Base-by-base conservation (phyloP, 257 asterid genomes). In the Primulina eburnea region DNA sequence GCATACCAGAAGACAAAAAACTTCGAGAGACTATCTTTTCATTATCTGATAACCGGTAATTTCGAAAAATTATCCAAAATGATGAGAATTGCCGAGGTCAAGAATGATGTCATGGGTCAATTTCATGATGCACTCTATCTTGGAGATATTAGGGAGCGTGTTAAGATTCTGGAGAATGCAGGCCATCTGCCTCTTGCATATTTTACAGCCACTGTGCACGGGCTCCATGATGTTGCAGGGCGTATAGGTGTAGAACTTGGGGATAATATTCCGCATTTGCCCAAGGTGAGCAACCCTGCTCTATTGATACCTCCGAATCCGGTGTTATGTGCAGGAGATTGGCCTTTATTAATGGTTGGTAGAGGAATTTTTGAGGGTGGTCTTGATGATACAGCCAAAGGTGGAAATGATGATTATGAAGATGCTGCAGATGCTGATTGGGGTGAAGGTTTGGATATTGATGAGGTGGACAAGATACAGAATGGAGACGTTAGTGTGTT, bases 61-160 rank as follows among this genome's bases (percentile, higher is more conserved):
- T 75, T 87, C 64, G 95, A 83, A 71, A 91, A 93, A 78, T 69
- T 93, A 67, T 81, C 96, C 28, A 89, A 89, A 76, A 89, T 93
- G 99, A 88, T 93, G 96, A 90, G 86, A 83, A 89, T 93, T 60
- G 96, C 96, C 18, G 97, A 93, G 81, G 92, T 85, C 6, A 84
- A 89, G 78, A 91, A 87, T 75, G 97, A 93, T 8, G 90, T 93
- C 20, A 93, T 91, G 99, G 96, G 96, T 64, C 97, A 93, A 79
- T 93, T 90, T 81, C 99, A 93, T 6, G 80, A 91, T 64, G 96
- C 97, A 3, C 64, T 93, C 75, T 93, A 93, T 83, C 89, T 93
- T 50, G 99, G 99, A 52, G 92, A 91, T 62, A 84, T 87, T 38
- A 75, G 81, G 43, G 97, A 93, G 81, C 96, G 96, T 53, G 89